Evolutionary conservation across 1,139 yeast genomes (phyloP), one percentile per base, ranked within the genome.

Genomic region (Yamadazyma jaroonii): DNA sequence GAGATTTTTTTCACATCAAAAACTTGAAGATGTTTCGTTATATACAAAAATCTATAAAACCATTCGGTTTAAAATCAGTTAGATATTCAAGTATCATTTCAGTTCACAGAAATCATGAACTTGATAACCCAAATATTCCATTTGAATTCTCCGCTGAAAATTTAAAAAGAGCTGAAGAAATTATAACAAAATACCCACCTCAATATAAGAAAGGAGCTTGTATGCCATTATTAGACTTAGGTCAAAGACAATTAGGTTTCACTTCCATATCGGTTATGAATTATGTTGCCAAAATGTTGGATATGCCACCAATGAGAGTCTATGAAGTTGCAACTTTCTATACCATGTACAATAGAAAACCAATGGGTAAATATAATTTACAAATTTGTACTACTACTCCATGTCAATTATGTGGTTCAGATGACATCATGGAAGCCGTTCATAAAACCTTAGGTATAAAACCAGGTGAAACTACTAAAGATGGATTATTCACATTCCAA

Each of bases 231-330:
- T 74, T 87, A 49, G 95, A 86, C 57, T 70, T 87, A 52, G 96
- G 95, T 32, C 96, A 87, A 65, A 85, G 95, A 57, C 96, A 87
- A 64, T 72, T 74, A 42, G 96, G 96, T 0, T 87, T 83, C 70
- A 84, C 95, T 34, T 84, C 95, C 34, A 85, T 88, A 49, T 75
- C 90, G 21, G 96, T 89, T 45, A 86, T 92, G 92, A 88, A 90
- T 67, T 89, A 90, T 59, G 95, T 87, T 31, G 96, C 95, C 43
- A 79, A 83, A 63, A 57, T 84, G 56, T 74, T 86, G 55, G 92
- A 86, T 55, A 84, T 87, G 83, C 96, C 96, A 24, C 95, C 95
- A 46, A 87, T 87, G 96, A 79, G 96, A 68, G 96, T 87, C 24
- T 87, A 87, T 62, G 96, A 87, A 62, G 96, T 87, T 44, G 96